Percentiles rank a stretch among this genome's conserved stretches.
These are phyloP conservation scores for Mortierella alpina DNA, from an alignment of 192 early-diverging fungal genomes.

Conservation along the genomic window DNA sequence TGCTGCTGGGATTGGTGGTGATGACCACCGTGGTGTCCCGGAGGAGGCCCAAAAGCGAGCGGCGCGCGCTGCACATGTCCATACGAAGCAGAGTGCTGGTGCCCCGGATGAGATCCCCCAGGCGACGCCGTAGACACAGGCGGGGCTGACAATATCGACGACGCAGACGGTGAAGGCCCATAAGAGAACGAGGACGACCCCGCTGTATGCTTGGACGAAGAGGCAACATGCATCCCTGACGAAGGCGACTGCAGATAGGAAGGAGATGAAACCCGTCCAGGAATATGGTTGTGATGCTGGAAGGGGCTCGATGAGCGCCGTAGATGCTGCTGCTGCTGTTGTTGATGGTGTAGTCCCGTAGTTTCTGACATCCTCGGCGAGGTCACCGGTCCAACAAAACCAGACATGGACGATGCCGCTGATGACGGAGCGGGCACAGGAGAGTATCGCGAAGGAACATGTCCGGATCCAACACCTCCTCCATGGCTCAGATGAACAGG, in stretches of 20 bases:
- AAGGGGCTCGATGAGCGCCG: slow-evolving; percentile 40
- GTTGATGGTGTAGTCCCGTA: slow-evolving; percentile 14
- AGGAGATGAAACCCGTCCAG: slow-evolving; percentile 31
- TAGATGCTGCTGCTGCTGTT: slow-evolving; percentile 27
- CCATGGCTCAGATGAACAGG: slow-evolving; percentile 41
- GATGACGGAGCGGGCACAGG: slow-evolving; percentile 23
- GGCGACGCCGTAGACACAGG: background rate
- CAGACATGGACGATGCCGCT: slow-evolving; percentile 8
- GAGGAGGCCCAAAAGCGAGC: slow-evolving; percentile 12
- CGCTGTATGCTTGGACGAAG: slow-evolving; percentile 9
- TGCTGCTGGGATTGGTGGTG: background rate
- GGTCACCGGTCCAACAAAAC: slow-evolving; percentile 19
- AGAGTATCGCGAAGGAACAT: slow-evolving; percentile 26
- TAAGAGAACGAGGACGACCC: slow-evolving; percentile 16
- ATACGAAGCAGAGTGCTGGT: slow-evolving; percentile 19
- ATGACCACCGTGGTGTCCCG: background rate
- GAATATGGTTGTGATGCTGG: slow-evolving; percentile 40
- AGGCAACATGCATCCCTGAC: slow-evolving; percentile 5
- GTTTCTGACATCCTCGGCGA: slow-evolving; percentile 29
- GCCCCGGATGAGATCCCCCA: slow-evolving; percentile 25
- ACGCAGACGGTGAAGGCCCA: slow-evolving; percentile 13
- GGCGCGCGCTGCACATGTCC: slow-evolving; percentile 22
- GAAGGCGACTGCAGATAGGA: slow-evolving; percentile 28
- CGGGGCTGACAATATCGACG: slow-evolving; percentile 25
- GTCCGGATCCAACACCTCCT: background rate